These are phyloP conservation scores for Dendrobium chrysotoxum DNA, from an alignment of 106 monocot species.

Conservation along the genomic window DNA sequence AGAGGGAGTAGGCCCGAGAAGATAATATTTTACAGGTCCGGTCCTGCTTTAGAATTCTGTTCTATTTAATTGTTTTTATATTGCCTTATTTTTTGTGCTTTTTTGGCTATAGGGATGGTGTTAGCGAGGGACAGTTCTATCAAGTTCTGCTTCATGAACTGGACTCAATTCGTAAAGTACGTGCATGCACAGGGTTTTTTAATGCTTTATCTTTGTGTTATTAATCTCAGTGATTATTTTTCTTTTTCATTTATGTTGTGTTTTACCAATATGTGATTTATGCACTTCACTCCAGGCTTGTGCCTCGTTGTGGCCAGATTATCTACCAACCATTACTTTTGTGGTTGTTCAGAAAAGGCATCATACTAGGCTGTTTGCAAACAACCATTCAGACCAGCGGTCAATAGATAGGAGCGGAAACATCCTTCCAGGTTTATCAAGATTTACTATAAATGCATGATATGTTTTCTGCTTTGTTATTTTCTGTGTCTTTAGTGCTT, in stretches of 20 bases:
- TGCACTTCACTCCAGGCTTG: constrained; percentile 35
- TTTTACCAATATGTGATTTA: neutral
- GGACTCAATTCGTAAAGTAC: constrained; percentile 44
- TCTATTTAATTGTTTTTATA: neutral
- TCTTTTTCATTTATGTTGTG: neutral
- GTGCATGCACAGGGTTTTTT: neutral
- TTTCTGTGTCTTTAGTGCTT: neutral
- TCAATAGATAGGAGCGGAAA: constrained; percentile 60
- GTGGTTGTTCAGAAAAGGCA: constrained; percentile 78
- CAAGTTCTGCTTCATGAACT: constrained; percentile 55
- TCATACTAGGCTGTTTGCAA: constrained; percentile 57
- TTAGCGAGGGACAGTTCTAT: constrained; percentile 68
- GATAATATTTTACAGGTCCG: constrained; percentile 65
- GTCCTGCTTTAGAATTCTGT: constrained; percentile 2
- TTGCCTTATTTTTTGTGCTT: neutral
- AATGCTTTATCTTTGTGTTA: neutral
- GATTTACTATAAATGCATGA: neutral
- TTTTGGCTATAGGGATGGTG: constrained; percentile 41
- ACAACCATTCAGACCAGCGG: constrained; percentile 35
- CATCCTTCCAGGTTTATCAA: constrained; percentile 53
- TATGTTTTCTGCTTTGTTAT: neutral
- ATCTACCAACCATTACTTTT: constrained; percentile 68
- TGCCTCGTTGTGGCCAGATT: constrained; percentile 50
- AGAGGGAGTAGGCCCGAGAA: constrained; percentile 44
- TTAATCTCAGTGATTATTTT: neutral